Evolutionary conservation across 108 stramenopile species (phyloP).

Genomic region (Fistulifera pelliculosa): DNA sequence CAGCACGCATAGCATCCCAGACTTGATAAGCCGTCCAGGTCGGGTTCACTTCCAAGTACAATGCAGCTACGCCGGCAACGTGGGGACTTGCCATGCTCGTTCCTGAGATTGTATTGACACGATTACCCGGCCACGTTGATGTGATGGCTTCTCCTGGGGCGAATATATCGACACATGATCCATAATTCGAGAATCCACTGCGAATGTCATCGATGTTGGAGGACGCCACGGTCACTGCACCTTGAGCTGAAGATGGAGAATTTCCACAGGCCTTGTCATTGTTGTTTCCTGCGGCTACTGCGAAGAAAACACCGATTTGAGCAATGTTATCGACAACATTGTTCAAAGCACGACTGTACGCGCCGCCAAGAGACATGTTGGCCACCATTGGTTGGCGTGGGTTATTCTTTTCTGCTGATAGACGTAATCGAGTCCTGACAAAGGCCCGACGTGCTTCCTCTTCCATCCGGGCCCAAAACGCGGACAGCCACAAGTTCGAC

Average conservation of each 20-base stretch:
- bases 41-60: constrained; percentile 5
- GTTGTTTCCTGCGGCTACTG: background rate
- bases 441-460: background rate
- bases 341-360: background rate
- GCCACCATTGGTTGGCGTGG: background rate
- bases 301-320: background rate
- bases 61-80: constrained; percentile 38
- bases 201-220: background rate
- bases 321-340: background rate
- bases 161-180: constrained; percentile 1
- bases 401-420: background rate
- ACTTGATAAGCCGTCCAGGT: constrained; percentile 18
- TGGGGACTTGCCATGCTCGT: constrained; percentile 49
- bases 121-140: background rate
- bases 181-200: background rate
- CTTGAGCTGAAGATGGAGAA: background rate
- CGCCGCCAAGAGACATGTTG: background rate
- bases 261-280: constrained; percentile 1
- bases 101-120: constrained; percentile 14
- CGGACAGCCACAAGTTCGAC: constrained; percentile 23
- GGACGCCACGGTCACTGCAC: background rate
- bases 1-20: too few relatives aligned
- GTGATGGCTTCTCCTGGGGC: background rate
- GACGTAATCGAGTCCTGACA: constrained; percentile 2
- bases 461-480: constrained; percentile 2